Evolutionary conservation across 1,284 basidiomycete species (phyloP), one percentile per base, ranked within the genome.

Genomic region (Cutaneotrichosporon sp.): DNA sequence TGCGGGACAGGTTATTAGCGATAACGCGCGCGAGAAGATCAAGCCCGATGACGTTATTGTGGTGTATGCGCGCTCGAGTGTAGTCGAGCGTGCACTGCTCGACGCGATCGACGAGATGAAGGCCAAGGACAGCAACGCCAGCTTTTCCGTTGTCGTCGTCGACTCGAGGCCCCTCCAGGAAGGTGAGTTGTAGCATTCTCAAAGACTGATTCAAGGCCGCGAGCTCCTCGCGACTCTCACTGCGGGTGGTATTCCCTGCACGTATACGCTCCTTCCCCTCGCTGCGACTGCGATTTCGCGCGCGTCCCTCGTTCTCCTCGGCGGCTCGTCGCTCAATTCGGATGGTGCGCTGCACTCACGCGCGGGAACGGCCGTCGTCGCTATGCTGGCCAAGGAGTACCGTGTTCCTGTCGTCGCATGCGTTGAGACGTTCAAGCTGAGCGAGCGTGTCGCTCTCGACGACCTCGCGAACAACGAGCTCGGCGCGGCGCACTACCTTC

Each of bases 351-450:
- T 98, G 9, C 97, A 92, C 79, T 91, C 94, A 14, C 87, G 97
- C 60, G 91, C 94, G 0, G 97, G 97, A 30, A 98, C 95, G 2
- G 96, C 96, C 0, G 86, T 95, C 69, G 92, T 97, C 26, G 92
- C 96, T 0, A 95, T 99, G 92, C 88, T 98, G 84, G 92, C 93
- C 0, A 91, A 92, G 78, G 87, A 88, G 61, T 87, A 90, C 73
- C 89, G 88, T 22, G 89, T 98, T 1, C 97, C 97, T 8, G 93
- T 98, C 18, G 88, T 99, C 58, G 93, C 96, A 18, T 97, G 94
- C 73, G 97, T 95, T 72, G 97, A 99, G 82, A 99, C 97, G 21
- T 98, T 98, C 84, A 99, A 99, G 80, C 98, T 97, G 74, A 90
- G 90, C 26, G 97, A 99, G 72, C 87, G 88, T 40, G 90, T 99